Evolutionary conservation across 1,139 yeast genomes (phyloP).

Genomic region (Hansenula lynferdii): DNA sequence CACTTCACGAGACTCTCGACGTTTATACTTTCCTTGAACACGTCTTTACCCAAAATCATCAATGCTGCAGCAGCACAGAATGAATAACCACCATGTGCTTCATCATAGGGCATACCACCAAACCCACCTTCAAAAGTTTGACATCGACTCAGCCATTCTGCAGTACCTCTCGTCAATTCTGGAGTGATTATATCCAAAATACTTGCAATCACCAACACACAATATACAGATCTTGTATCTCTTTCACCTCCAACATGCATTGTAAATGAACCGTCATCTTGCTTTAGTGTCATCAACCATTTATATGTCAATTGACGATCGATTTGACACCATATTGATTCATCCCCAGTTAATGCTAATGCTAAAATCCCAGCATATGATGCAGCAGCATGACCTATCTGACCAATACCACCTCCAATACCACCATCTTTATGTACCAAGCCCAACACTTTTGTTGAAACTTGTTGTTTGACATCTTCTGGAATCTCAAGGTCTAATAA

Average conservation of each 20-base stretch:
- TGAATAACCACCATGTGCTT: constrained; percentile 97
- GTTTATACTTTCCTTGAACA: constrained; percentile 29
- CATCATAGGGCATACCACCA: constrained; percentile 73
- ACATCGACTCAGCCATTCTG: constrained; percentile 61
- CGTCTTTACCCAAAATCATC: constrained; percentile 29
- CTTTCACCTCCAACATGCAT: constrained; percentile 80
- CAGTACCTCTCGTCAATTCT: constrained; percentile 49
- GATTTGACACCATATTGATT: constrained; percentile 35
- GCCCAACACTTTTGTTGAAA: constrained; percentile 27
- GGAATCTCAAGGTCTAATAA: constrained; percentile 31
- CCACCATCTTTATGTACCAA: constrained; percentile 51
- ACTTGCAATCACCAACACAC: constrained; percentile 75
- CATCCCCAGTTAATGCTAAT: constrained; percentile 49
- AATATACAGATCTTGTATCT: constrained; percentile 85
- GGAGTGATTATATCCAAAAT: constrained; percentile 59
- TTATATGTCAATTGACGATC: constrained; percentile 44
- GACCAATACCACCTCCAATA: constrained; percentile 81
- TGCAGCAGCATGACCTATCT: constrained; percentile 80
- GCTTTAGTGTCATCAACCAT: constrained; percentile 67
- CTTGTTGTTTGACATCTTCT: constrained; percentile 18
- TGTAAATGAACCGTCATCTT: constrained; percentile 63
- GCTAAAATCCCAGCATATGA: constrained; percentile 76
- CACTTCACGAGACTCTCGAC: constrained; percentile 49
- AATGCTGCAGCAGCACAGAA: constrained; percentile 83
- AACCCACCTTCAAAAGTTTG: constrained; percentile 97